These are phyloP conservation scores for Tulasnella calospora DNA, from an alignment of 768 basidiomycete genomes.

Conservation along the genomic window DNA sequence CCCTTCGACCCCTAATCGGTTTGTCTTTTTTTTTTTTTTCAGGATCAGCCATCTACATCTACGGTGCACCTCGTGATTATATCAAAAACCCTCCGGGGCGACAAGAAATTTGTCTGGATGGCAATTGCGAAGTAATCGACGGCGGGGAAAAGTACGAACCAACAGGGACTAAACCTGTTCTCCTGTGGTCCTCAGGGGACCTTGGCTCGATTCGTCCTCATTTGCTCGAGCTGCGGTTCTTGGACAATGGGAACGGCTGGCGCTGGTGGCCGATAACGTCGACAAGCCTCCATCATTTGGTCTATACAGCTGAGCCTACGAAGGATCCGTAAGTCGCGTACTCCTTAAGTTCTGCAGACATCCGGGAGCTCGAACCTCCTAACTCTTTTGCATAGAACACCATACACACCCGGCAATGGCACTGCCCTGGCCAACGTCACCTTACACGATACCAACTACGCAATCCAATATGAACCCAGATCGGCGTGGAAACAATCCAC, in stretches of 20 bases:
- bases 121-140: not conserved
- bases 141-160: not conserved
- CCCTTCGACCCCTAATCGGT: not conserved
- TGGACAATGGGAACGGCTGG: slow-evolving; percentile 4
- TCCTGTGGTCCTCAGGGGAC: not conserved
- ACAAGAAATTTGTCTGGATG: slow-evolving; percentile 6
- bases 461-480: not conserved
- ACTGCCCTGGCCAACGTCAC: slow-evolving; percentile 4
- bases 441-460: slow-evolving; percentile 11
- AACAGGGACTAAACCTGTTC: not conserved
- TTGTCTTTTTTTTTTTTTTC: not conserved
- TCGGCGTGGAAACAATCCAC: not conserved
- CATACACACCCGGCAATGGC: not conserved
- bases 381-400: not conserved
- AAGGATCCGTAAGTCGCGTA: not conserved
- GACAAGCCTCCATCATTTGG: not conserved
- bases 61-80: not conserved
- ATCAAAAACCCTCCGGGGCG: not conserved
- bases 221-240: not conserved
- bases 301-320: not conserved
- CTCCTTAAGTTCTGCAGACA: not conserved
- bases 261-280: not conserved
- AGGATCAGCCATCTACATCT: not conserved
- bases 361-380: not conserved
- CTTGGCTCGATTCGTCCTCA: not conserved